These are phyloP conservation scores for Thyridium curvatum DNA, from an alignment of 2,329 filamentous ascomycete genomes.

Conservation along the genomic window DNA sequence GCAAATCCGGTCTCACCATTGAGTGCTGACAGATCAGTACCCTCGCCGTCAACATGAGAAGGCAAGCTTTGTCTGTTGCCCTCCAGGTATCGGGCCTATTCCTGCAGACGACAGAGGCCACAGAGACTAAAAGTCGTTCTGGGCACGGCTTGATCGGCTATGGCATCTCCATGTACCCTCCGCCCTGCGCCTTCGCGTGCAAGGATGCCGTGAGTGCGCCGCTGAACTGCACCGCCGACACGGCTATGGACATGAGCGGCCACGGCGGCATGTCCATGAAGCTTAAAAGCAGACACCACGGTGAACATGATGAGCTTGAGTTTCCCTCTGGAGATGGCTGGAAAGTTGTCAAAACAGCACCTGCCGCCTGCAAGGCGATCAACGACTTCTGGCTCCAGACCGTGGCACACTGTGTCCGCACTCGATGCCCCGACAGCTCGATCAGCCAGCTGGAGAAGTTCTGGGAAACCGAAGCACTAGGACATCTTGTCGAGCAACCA, in stretches of 20 bases:
- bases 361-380: slow-evolving; percentile 9
- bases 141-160: too few species aligned
- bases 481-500: slow-evolving; percentile 2
- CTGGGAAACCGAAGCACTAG: slow-evolving; percentile 7
- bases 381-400: slow-evolving; percentile 10
- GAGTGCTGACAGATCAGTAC: too few species aligned
- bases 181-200: slow-evolving; percentile 18
- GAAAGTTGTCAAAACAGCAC: slow-evolving; percentile 6
- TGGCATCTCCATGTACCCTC: too few species aligned
- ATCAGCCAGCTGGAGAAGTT: slow-evolving; percentile 8
- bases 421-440: slow-evolving; percentile 4
- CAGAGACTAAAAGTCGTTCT: too few species aligned
- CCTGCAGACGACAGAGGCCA: too few species aligned
- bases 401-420: slow-evolving; percentile 11
- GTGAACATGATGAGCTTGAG: too few species aligned
- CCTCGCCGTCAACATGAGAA: too few species aligned
- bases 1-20: too few species aligned
- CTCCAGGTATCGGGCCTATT: too few species aligned
- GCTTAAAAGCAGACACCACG: not conserved
- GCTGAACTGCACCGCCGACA: slow-evolving; percentile 14
- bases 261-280: slow-evolving; percentile 10
- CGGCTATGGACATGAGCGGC: slow-evolving; percentile 5
- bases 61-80: too few species aligned
- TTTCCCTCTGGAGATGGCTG: slow-evolving; percentile 8
- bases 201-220: slow-evolving; percentile 12